Base-by-base conservation (phyloP, 495 filamentous ascomycete genomes). In the Trichocladium antarcticum region DNA sequence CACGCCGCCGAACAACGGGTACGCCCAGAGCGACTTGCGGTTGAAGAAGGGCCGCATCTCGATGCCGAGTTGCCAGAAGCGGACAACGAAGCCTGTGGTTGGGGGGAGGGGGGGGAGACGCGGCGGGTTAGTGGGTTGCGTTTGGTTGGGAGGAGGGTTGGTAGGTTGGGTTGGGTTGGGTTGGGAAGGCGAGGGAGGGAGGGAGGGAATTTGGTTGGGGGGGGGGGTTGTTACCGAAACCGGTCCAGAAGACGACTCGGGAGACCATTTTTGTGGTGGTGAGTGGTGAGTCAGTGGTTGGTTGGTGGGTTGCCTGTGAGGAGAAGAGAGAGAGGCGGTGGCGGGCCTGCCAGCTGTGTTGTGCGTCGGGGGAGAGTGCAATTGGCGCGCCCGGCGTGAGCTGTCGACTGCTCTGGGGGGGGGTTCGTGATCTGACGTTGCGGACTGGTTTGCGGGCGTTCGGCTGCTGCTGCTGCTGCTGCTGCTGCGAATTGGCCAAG, bases 41-140 rank as follows among this genome's bases (percentile, higher is more conserved):
- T 78, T 79, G 74, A 95, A 83, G 65, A 94, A 79, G 16, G 92
- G 92, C 48, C 92, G 89, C 90, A 95, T 93, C 71, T 98, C 90
- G 61, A 98, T 88, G 57, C 89, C 93, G 65, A 97, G 83, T 70
- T 95, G 90, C 87, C 87, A 95, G 66, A 87, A 70, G 55, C 90
- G 88, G 63, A 89, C 83, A 60, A 81, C 87, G 62, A 94, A 63
- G 74, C 92, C 92, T 98, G 50, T 32, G 8, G n/a, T n/a, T n/a
- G n/a, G 5, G 19, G 8, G 39, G 51, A 54, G 21, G 43, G 29
- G 15, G 29, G 22, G n/a, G 16, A 36, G n/a, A 19, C 27, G 42
- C 20, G 16, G 24, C 8, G 14, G 17, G 22, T 45, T 42, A 32
- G 35, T 27, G 21, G 31, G 28, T 42, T 35, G 38, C 42, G 35